Conservation (phyloP, 371 early-diverging fungal species). For the Apophysomyces variabilis region DNA sequence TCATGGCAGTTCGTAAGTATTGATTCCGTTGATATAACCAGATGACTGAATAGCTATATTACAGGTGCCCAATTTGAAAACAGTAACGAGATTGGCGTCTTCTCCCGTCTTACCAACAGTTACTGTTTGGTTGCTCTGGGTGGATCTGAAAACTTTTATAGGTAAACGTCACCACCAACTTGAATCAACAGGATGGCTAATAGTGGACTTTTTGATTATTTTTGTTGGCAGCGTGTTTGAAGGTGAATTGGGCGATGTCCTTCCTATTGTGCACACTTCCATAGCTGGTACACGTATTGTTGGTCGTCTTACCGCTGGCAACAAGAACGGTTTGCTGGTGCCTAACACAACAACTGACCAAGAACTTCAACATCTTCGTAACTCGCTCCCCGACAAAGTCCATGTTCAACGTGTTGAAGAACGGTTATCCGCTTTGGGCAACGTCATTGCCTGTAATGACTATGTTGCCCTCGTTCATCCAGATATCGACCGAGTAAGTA, state of each 20-base stretch:
- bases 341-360: constrained; percentile 99
- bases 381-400: constrained; percentile 96
- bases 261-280: constrained; percentile 99
- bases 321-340: constrained; percentile 97
- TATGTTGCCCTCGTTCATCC: constrained; percentile 99
- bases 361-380: constrained; percentile 98
- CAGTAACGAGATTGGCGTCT: constrained; percentile 99
- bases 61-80: constrained; percentile 98
- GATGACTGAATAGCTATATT: background rate
- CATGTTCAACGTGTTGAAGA: constrained; percentile 98
- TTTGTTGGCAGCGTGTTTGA: constrained; percentile 81
- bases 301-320: constrained; percentile 95
- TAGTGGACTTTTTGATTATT: background rate
- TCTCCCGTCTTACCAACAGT: constrained; percentile 97
- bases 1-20: constrained; percentile 51
- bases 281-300: constrained; percentile 99
- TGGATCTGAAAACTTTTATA: constrained; percentile 98
- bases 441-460: constrained; percentile 99
- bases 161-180: constrained; percentile 46
- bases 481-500: constrained; percentile 88
- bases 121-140: constrained; percentile 99
- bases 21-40: background rate
- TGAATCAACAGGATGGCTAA: background rate
- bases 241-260: constrained; percentile 92
- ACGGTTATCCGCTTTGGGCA: constrained; percentile 98